phyloP scores from a whole-genome alignment of 2,329 filamentous ascomycete genomes.

The Dryadomyces quercus-mongolicae region DNA sequence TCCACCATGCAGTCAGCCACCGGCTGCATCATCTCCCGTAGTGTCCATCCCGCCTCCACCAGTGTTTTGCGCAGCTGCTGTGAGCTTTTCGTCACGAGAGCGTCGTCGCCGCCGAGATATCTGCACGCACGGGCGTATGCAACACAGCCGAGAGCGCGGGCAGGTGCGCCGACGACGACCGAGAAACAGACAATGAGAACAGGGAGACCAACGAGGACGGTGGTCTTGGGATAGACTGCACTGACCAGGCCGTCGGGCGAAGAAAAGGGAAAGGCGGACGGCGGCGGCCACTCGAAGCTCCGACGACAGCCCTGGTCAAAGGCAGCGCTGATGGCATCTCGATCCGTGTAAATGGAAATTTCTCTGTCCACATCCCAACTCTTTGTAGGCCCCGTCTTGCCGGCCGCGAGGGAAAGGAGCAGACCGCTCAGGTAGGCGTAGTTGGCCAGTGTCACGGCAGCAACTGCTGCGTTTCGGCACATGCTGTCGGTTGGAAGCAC shows the following conservation, averaged over 20 bases:
- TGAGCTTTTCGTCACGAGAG: background rate
- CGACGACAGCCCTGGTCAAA: conserved; percentile 5
- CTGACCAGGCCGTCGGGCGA: background rate
- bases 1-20: background rate
- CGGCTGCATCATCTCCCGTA: background rate
- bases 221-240: background rate
- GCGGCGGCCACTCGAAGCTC: conserved; percentile 3
- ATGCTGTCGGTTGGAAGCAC: background rate
- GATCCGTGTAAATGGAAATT: background rate
- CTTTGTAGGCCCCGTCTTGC: background rate
- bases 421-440: conserved; percentile 7
- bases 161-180: background rate
- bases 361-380: background rate
- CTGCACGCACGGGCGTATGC: background rate
- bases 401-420: background rate
- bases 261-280: background rate
- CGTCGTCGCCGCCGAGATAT: too few relatives aligned
- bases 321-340: conserved; percentile 1
- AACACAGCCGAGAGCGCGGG: background rate
- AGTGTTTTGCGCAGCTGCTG: background rate
- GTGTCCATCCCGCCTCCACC: background rate
- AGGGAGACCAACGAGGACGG: background rate
- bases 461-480: background rate
- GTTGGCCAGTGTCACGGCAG: conserved; percentile 1
- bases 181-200: background rate